phyloP scores from a whole-genome alignment of 768 basidiomycete genomes.

The Galerina sulciceps region DNA sequence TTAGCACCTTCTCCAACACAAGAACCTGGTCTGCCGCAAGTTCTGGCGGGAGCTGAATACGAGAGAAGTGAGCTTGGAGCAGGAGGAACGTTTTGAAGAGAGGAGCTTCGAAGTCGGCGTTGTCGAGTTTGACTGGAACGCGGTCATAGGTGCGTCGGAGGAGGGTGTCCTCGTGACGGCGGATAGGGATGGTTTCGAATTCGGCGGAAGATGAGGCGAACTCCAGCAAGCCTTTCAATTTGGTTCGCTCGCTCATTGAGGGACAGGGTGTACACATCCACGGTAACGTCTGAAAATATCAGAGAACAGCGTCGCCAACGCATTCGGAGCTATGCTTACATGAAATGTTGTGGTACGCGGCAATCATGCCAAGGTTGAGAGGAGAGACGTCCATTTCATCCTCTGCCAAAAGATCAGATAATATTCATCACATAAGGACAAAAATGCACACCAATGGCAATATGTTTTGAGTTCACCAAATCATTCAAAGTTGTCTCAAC shows the following conservation, averaged over 20 bases:
- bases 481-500: slow-evolving; percentile 93
- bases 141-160: slow-evolving; percentile 93
- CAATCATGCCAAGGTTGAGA: slow-evolving; percentile 98
- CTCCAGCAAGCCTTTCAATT: slow-evolving; percentile 94
- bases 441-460: slow-evolving; percentile 69
- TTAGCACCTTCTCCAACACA: slow-evolving; percentile 89
- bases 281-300: slow-evolving; percentile 76
- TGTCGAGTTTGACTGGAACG: slow-evolving; percentile 91
- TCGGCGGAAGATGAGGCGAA: slow-evolving; percentile 97
- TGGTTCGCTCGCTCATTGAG: slow-evolving; percentile 92
- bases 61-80: slow-evolving; percentile 95
- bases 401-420: slow-evolving; percentile 44
- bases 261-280: slow-evolving; percentile 95
- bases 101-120: slow-evolving; percentile 85
- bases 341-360: slow-evolving; percentile 94
- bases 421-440: neutral
- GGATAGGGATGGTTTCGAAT: slow-evolving; percentile 93
- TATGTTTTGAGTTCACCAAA: slow-evolving; percentile 93
- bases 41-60: slow-evolving; percentile 90
- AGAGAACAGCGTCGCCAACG: neutral
- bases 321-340: slow-evolving; percentile 49
- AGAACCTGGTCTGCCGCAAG: slow-evolving; percentile 89
- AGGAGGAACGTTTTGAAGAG: slow-evolving; percentile 99
- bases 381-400: slow-evolving; percentile 94
- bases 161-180: slow-evolving; percentile 87